Conservation (phyloP, 2,329 filamentous ascomycete genomes). For the Cladophialophora immunda region DNA sequence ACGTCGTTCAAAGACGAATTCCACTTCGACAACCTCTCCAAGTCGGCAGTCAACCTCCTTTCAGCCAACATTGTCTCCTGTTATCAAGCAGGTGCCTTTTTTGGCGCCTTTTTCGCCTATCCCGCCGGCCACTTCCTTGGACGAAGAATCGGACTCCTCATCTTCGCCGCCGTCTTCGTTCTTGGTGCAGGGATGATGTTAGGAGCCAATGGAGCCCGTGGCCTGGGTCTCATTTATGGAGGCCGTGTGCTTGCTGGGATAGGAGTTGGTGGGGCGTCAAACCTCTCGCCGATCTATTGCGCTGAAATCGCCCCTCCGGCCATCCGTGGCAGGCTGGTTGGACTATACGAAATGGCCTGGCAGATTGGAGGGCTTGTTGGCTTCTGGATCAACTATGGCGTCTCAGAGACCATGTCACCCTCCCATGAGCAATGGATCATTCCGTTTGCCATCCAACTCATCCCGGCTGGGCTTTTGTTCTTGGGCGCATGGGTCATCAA, state of each 20-base stretch:
- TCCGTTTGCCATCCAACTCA: slow-evolving; percentile 53
- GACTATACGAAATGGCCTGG: slow-evolving; percentile 66
- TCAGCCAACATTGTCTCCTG: slow-evolving; percentile 81
- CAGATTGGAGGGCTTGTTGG: slow-evolving; percentile 61
- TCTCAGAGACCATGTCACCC: slow-evolving; percentile 50
- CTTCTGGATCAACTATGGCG: slow-evolving; percentile 67
- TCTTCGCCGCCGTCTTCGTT: slow-evolving; percentile 71
- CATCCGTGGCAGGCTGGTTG: slow-evolving; percentile 67
- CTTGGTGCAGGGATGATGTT: slow-evolving; percentile 78
- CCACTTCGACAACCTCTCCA: slow-evolving; percentile 62
- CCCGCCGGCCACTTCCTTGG: slow-evolving; percentile 72
- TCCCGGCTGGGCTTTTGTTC: slow-evolving; percentile 56
- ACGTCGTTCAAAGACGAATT: slow-evolving; percentile 76
- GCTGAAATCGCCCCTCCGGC: slow-evolving; percentile 66
- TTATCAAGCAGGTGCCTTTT: slow-evolving; percentile 85
- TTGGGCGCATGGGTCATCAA: slow-evolving; percentile 68
- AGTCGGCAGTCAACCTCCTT: slow-evolving; percentile 63
- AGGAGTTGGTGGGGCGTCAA: slow-evolving; percentile 64
- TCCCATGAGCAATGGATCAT: slow-evolving; percentile 53
- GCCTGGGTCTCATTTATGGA: slow-evolving; percentile 68
- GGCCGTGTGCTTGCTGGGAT: slow-evolving; percentile 67
- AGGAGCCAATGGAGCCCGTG: slow-evolving; percentile 67
- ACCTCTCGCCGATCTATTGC: slow-evolving; percentile 68
- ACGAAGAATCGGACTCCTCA: slow-evolving; percentile 69
- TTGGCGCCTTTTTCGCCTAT: slow-evolving; percentile 77